These are phyloP conservation scores for Cardamine resedifolia DNA, from an alignment of 345 rosid species.

Conservation along the genomic window DNA sequence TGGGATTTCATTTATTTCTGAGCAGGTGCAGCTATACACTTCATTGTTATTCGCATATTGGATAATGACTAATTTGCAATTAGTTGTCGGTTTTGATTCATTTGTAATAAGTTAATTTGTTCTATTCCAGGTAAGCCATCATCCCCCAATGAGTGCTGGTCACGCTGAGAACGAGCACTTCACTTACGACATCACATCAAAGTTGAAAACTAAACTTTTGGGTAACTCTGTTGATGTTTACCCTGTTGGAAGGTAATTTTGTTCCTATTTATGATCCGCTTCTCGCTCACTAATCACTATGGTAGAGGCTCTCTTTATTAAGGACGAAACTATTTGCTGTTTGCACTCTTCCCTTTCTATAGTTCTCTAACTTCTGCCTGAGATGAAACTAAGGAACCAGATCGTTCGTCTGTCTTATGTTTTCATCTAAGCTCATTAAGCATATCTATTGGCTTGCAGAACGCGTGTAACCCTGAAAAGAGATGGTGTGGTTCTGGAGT, in stretches of 20 bases:
- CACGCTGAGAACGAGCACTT: slow-evolving; percentile 93
- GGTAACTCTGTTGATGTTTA: slow-evolving; percentile 73
- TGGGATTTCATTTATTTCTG: slow-evolving; percentile 72
- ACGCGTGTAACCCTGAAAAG: slow-evolving; percentile 65
- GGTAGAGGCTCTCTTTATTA: neutral
- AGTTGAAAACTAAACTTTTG: slow-evolving; percentile 80
- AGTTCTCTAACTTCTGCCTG: neutral
- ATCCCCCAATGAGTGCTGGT: slow-evolving; percentile 95
- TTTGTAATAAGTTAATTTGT: neutral
- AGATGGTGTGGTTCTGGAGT: slow-evolving; percentile 68
- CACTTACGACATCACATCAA: slow-evolving; percentile 75
- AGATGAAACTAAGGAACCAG: neutral
- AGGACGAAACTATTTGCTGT: neutral
- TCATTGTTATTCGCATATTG: neutral
- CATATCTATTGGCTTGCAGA: slow-evolving; percentile 42
- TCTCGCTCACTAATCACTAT: neutral
- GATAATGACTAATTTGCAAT: neutral
- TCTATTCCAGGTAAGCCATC: slow-evolving; percentile 77
- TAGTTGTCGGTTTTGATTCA: neutral
- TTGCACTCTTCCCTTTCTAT: neutral
- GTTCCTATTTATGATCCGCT: neutral
- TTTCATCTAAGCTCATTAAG: slow-evolving; percentile 21
- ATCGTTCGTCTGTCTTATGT: neutral
- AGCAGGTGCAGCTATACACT: slow-evolving; percentile 58
- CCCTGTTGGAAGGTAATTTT: slow-evolving; percentile 68